Evolutionary conservation across 306 rosid species (phyloP).

Genomic region (Quercus aquifolioides): DNA sequence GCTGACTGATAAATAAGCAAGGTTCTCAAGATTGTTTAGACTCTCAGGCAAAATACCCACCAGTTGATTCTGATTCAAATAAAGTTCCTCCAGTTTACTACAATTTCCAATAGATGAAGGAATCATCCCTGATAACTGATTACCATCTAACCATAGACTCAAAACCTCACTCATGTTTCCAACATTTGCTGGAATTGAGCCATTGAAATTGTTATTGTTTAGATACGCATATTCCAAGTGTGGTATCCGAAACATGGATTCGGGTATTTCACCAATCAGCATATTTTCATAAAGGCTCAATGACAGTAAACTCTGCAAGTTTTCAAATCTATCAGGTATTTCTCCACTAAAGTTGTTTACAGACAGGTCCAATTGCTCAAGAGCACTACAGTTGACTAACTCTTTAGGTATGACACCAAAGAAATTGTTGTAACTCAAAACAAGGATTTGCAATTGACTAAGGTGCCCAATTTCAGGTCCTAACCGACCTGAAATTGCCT

Average conservation of each 20-base stretch:
- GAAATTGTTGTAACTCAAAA: constrained; percentile 30
- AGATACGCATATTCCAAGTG: constrained; percentile 28
- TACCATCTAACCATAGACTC: constrained; percentile 26
- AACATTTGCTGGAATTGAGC: constrained; percentile 54
- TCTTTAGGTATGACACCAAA: constrained; percentile 43
- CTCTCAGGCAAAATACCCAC: constrained; percentile 54
- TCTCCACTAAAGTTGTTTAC: constrained; percentile 36
- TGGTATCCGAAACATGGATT: constrained; percentile 43
- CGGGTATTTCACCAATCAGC: constrained; percentile 48
- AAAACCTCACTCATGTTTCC: constrained; percentile 42
- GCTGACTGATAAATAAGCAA: constrained; percentile 26
- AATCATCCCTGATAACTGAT: constrained; percentile 50
- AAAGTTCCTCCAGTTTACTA: constrained; percentile 39
- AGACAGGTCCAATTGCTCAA: constrained; percentile 44
- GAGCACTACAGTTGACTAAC: constrained; percentile 42
- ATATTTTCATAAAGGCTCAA: constrained; percentile 35
- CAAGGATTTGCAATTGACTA: constrained; percentile 38
- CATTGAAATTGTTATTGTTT: constrained; percentile 41
- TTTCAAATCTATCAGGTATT: constrained; percentile 43
- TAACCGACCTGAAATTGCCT: constrained; percentile 46
- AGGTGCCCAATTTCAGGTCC: constrained; percentile 52
- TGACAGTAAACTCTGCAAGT: constrained; percentile 24
- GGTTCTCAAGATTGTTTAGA: constrained; percentile 43
- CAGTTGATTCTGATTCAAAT: constrained; percentile 33
- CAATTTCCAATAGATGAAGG: constrained; percentile 72